Evolutionary conservation across 2,329 filamentous ascomycete genomes (phyloP), one percentile per base, ranked within the genome.

Genomic region (Stagonosporopsis chrysanthemi): DNA sequence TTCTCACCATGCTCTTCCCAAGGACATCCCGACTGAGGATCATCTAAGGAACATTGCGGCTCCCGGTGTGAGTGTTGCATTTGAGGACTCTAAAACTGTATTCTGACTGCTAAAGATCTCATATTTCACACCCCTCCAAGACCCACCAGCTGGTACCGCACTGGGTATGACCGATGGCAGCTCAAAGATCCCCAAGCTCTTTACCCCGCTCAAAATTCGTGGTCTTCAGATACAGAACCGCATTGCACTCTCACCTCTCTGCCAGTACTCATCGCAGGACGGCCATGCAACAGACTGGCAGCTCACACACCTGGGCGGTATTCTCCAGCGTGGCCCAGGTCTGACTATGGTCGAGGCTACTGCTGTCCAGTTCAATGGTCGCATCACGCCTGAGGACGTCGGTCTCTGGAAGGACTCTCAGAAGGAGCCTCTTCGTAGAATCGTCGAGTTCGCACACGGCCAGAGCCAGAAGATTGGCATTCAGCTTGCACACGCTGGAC

Each of bases 361-460:
- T 0, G 82, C 87, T 29, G 90, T 96, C 0, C 81, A 85, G 9
- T 78, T 90, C 6, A 87, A 93, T 65, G 92, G 92, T 26, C 86
- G 93, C 52, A 96, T 96, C 79, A 90, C 90, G 0, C 91, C 92
- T 1, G 83, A 93, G 73, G 90, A 94, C 73, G 78, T 81, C 12
- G 92, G 93, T 0, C 78, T 97, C 7, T 97, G 92, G 93, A 83
- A 89, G 61, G 93, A 97, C 74, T 86, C 84, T 31, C 93, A 97
- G 75, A 88, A 93, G 58, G 88, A 84, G 61, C 87, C 88, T 0
- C 78, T 96, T 56, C 84, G 83, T 71, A 84, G 85, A 57, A 84
- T 94, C 42, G 85, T 88, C 33, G 90, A 96, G 60, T 96, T 92
- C 61, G 86, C 89, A 2, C 92, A 96, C 79, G 86, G 84, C 24